Evolutionary conservation across 192 early-diverging fungal genomes (phyloP).

Genomic region (Phycomyces blakesleeanus): DNA sequence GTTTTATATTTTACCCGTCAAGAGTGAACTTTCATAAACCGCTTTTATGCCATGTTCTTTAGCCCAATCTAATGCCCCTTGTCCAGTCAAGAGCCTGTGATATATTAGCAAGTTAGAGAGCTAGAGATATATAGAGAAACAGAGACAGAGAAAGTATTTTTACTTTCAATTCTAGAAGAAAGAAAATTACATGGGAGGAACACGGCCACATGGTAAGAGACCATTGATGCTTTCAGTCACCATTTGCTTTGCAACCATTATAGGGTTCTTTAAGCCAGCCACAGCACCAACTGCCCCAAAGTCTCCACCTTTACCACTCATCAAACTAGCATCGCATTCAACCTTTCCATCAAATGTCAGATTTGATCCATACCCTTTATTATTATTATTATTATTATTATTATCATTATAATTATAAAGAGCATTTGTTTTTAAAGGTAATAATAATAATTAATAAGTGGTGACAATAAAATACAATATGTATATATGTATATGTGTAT

Average conservation of each 20-base stretch:
- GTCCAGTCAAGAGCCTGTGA: conserved; percentile 45
- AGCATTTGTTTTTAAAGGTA: background rate
- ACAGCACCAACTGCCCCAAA: conserved; percentile 80
- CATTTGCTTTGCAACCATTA: conserved; percentile 49
- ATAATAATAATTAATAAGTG: too few relatives aligned
- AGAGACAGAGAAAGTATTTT: too few relatives aligned
- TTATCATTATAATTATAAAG: background rate
- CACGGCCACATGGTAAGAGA: conserved; percentile 41
- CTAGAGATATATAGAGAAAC: too few relatives aligned
- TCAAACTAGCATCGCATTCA: conserved; percentile 88
- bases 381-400: background rate
- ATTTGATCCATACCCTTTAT: conserved; percentile 69
- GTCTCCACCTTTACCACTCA: conserved; percentile 56
- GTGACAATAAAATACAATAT: too few relatives aligned
- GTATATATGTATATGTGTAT: background rate
- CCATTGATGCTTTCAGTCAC: conserved; percentile 45
- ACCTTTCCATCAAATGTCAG: conserved; percentile 66
- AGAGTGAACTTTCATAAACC: conserved; percentile 1
- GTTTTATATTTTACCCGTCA: conserved; percentile 17
- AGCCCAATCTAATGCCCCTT: conserved; percentile 53
- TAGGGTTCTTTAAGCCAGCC: conserved; percentile 64
- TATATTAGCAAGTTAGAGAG: conserved; percentile 1
- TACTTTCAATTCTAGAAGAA: background rate
- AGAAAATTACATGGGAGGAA: conserved; percentile 39
- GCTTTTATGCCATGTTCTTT: conserved; percentile 8